phyloP scores from a whole-genome alignment of 495 filamentous ascomycete species.

The Trichoderma erinaceum region DNA sequence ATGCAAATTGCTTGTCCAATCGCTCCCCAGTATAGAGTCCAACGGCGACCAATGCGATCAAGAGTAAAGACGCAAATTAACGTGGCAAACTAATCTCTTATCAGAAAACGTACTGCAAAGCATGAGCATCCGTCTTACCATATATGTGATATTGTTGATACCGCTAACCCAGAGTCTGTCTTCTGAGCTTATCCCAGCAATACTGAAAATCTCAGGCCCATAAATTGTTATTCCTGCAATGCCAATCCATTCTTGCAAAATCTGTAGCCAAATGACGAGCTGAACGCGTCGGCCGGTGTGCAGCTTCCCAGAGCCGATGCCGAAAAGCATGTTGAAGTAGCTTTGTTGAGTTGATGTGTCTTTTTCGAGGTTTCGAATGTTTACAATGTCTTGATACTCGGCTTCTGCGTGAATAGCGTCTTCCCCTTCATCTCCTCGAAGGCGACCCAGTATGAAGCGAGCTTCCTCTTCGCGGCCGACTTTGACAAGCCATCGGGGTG shows the following conservation, averaged over 20 bases:
- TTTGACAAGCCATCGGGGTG: constrained; percentile 36
- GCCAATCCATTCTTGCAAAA: constrained; percentile 37
- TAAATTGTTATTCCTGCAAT: constrained; percentile 28
- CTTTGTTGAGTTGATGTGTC: constrained; percentile 21
- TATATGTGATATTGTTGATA: constrained; percentile 19
- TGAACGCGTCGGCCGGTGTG: constrained; percentile 26
- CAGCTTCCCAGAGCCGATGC: constrained; percentile 22
- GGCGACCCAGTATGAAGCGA: constrained; percentile 24
- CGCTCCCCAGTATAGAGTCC: constrained; percentile 64
- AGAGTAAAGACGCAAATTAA: constrained; percentile 33
- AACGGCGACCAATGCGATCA: constrained; percentile 53
- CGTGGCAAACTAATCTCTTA: constrained; percentile 12
- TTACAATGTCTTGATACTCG: constrained; percentile 22
- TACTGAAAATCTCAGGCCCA: constrained; percentile 23
- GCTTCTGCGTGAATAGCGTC: constrained; percentile 7
- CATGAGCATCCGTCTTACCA: neutral
- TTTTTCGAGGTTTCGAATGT: constrained; percentile 17
- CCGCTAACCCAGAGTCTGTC: constrained; percentile 20
- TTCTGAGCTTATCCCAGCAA: constrained; percentile 19
- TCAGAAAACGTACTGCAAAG: no score
- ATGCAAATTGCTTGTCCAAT: constrained; percentile 56
- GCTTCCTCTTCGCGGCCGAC: constrained; percentile 27
- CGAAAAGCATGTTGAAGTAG: constrained; percentile 21
- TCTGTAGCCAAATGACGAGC: constrained; percentile 26
- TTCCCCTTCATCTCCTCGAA: constrained; percentile 16